Conservation (phyloP, 2,329 filamentous ascomycete species). For the Polychaeton citri region DNA sequence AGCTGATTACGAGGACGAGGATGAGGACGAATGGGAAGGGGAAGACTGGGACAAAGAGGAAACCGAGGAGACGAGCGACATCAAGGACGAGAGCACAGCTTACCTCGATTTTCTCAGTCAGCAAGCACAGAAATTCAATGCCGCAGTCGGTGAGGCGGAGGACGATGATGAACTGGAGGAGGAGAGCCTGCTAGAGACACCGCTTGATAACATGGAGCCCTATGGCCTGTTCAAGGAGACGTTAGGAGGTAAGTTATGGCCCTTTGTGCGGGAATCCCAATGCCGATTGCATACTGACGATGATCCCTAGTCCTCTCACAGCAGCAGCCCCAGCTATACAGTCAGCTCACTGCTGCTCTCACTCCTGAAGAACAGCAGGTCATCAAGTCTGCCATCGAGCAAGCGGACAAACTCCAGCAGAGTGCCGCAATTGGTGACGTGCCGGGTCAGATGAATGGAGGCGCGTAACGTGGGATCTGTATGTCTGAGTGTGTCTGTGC, state of each 20-base stretch:
- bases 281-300: constrained; percentile 14
- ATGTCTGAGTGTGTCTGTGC: too few species aligned
- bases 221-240: constrained; percentile 79
- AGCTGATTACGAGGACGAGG: constrained; percentile 55
- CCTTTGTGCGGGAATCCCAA: not conserved
- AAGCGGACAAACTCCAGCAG: constrained; percentile 45
- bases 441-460: too few species aligned
- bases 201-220: constrained; percentile 87
- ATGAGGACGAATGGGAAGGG: constrained; percentile 67
- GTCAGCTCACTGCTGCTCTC: constrained; percentile 64
- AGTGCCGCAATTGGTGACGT: too few species aligned
- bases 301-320: constrained; percentile 60
- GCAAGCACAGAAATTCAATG: constrained; percentile 42
- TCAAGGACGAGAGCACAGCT: constrained; percentile 80
- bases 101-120: constrained; percentile 94
- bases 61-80: constrained; percentile 50
- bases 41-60: constrained; percentile 57
- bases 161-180: constrained; percentile 88
- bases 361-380: constrained; percentile 68
- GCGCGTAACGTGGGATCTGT: too few species aligned
- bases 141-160: constrained; percentile 45
- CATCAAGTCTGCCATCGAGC: constrained; percentile 63
- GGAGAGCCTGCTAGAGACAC: constrained; percentile 81
- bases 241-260: constrained; percentile 56
- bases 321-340: constrained; percentile 81